Conservation (phyloP, 2,329 filamentous ascomycete genomes). For the Hypoxylon rubiginosum region DNA sequence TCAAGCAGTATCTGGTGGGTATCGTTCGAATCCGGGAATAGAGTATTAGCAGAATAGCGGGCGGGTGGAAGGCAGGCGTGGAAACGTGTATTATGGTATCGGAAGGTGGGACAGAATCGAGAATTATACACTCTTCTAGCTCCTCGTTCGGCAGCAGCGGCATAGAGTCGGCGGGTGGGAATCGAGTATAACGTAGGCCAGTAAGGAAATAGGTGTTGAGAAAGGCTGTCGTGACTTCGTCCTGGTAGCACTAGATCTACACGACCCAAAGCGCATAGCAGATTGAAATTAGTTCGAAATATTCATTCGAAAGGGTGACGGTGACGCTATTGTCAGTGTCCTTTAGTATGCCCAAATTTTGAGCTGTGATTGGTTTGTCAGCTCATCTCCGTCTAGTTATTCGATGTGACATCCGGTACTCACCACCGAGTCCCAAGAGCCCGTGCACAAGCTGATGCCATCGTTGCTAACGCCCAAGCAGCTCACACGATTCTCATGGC, state of each 20-base stretch:
- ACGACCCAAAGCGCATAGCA: constrained; percentile 58
- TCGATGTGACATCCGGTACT: constrained; percentile 57
- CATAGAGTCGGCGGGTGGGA: constrained; percentile 44
- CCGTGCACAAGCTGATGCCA: constrained; percentile 98
- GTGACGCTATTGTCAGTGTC: constrained; percentile 25
- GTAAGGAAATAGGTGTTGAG: constrained; percentile 52
- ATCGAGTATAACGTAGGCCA: constrained; percentile 49
- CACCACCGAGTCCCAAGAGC: constrained; percentile 99
- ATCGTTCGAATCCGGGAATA: constrained; percentile 28
- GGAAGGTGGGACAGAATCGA: constrained; percentile 39
- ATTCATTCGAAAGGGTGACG: constrained; percentile 38
- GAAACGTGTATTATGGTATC: constrained; percentile 48
- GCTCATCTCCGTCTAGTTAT: constrained; percentile 64
- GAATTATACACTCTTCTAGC: constrained; percentile 43
- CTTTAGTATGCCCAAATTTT: constrained; percentile 88
- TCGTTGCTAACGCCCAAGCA: constrained; percentile 99
- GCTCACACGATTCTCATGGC: constrained; percentile 98
- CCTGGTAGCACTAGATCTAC: constrained; percentile 58
- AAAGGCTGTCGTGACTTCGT: constrained; percentile 63
- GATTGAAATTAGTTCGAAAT: constrained; percentile 57
- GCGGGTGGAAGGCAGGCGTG: constrained; percentile 29
- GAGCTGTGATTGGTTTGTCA: constrained; percentile 67
- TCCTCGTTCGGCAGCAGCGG: constrained; percentile 43
- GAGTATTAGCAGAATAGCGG: constrained; percentile 38
- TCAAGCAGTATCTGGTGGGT: constrained; percentile 12